Evolutionary conservation across 1,284 basidiomycete species (phyloP), one percentile per base, ranked within the genome.

Genomic region (Sanguinoderma infundibulare): DNA sequence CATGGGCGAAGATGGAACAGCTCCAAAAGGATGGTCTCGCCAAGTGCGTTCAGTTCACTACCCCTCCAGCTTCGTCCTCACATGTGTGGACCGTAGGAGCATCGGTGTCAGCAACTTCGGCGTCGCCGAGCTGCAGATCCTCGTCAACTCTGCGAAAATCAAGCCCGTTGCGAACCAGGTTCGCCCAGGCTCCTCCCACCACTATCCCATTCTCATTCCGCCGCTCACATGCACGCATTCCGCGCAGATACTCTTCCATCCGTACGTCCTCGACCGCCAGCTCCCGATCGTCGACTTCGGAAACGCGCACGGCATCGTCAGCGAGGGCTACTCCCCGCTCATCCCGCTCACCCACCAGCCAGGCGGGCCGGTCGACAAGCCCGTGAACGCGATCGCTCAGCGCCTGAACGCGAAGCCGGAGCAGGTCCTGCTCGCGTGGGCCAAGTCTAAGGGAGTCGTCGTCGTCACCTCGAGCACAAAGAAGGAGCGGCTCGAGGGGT

Each of bases 81-180:
- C 12, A 30, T 8, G 1, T 46, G 1, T 9, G 36, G 9, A 7
- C 30, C 15, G n/a, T 63, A 91, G 88, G 81, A 90, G 87, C 67
- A 92, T 92, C 65, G 91, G 91, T n/a, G 89, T 93, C 54, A 91
- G 89, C 75, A 94, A 93, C 78, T 93, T 91, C 72, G 75, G 72
- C 15, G 71, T 90, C 15, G 73, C 81, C 1, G 78, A 92, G 32
- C 80, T 94, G 4, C 77, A 90, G 70, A 76, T 75, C 3, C 73
- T 94, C 2, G 67, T 89, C 57, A 83, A 83, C 62, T 76, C 79
- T 0, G 86, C 87, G 1, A 81, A 80, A 38, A 76, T 90, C 64
- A 85, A 83, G 61, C 92, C 92, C 10, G 87, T 84, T 0, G 90
- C 91, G 42, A 93, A 95, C 71, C 92, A 94, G 78, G 91, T 87